These are phyloP conservation scores for Phalaenopsis hybrid DNA, from an alignment of 116 monocot species.

Conservation along the genomic window DNA sequence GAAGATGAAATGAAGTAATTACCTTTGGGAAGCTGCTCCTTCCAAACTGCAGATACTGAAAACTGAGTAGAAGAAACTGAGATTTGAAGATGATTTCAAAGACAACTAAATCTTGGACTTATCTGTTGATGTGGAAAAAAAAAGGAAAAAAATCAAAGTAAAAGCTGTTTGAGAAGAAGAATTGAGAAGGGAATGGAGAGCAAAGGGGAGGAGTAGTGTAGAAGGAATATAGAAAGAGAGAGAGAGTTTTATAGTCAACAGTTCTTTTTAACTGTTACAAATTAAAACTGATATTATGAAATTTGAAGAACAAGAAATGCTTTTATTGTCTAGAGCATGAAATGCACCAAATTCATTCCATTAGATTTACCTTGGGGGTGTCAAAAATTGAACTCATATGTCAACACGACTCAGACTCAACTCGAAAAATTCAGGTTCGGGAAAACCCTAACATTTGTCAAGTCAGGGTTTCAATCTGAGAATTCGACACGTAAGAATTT, in stretches of 20 bases:
- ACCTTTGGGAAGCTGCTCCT: neutral
- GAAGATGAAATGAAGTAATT: neutral
- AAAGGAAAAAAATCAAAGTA: neutral
- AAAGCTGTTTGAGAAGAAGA: neutral
- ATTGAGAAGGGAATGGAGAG: neutral
- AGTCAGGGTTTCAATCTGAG: too few species aligned
- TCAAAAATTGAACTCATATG: too few species aligned
- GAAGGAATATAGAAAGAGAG: constrained; percentile 1
- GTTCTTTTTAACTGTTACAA: neutral
- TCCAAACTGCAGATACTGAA: neutral
- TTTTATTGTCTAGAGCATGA: too few species aligned
- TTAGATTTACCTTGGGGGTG: too few species aligned
- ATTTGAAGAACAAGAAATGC: too few species aligned
- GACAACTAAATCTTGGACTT: neutral
- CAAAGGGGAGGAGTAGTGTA: neutral
- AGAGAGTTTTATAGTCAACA: neutral
- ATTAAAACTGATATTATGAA: too few species aligned
- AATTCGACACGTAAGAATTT: too few species aligned
- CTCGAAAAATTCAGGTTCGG: too few species aligned
- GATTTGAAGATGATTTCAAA: neutral
- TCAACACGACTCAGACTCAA: too few species aligned
- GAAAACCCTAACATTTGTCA: too few species aligned
- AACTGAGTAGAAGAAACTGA: neutral
- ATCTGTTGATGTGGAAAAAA: neutral
- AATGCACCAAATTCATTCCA: too few species aligned